phyloP scores from a whole-genome alignment of 306 rosid genomes.

The Lathyrus tuberosus region DNA sequence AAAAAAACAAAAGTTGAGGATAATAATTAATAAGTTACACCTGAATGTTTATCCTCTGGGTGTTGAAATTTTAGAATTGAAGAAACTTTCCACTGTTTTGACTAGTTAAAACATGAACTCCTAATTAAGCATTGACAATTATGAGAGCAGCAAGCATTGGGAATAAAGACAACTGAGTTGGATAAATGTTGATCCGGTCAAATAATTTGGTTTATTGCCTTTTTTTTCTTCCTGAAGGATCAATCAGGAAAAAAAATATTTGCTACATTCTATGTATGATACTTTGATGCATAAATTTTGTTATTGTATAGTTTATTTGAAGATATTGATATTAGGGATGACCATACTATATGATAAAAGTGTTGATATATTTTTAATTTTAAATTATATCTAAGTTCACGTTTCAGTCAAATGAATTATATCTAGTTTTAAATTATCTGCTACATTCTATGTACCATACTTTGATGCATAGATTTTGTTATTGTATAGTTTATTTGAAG shows the following conservation, averaged over 20 bases:
- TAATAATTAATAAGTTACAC: constrained; percentile 13
- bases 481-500: too few species aligned
- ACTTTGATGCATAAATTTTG: constrained; percentile 42
- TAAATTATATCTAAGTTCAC: constrained; percentile 8
- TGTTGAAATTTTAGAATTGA: constrained; percentile 35
- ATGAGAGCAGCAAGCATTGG: constrained; percentile 31
- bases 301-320: constrained; percentile 51
- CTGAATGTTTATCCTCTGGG: constrained; percentile 30
- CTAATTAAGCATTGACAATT: constrained; percentile 25
- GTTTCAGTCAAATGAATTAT: neutral
- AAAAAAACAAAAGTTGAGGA: too few species aligned
- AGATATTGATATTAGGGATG: constrained; percentile 40
- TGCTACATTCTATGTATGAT: neutral
- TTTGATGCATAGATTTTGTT: too few species aligned
- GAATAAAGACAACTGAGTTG: constrained; percentile 31
- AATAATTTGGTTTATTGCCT: constrained; percentile 30
- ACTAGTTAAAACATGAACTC: constrained; percentile 5
- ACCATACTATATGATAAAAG: constrained; percentile 40
- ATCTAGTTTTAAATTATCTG: too few species aligned
- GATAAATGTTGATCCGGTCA: constrained; percentile 15
- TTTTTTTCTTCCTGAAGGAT: neutral
- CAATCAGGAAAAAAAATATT: neutral
- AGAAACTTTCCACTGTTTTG: constrained; percentile 12
- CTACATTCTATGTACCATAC: too few species aligned
- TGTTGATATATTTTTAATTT: constrained; percentile 38